Base-by-base conservation (phyloP, 208 protist species). In the Borovskyia barvae region DNA sequence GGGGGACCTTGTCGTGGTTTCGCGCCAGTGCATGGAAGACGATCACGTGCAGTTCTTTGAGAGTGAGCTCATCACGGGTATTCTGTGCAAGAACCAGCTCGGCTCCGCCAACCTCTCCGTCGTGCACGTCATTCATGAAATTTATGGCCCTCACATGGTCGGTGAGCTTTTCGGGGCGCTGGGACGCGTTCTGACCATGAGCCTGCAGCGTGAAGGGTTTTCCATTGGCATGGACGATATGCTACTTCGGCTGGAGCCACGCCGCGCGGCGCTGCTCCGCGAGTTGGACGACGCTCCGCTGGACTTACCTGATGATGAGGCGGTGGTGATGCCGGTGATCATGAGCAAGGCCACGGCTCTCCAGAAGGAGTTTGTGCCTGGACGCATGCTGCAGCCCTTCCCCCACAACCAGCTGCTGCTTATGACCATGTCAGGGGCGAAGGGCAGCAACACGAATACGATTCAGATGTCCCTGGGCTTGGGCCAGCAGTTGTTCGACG, bases 161-260 rank as follows among this genome's bases (percentile, higher is more conserved):
- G 97, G 94, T 20, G 58, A 90, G 32, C 77, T 99, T 0, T 87
- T 99, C 32, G 98, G 92, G 20, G 75, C 88, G 15, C 71, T 99
- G 14, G 92, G 97, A 20, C 76, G 98, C 52, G 74, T 99, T 39
- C 95, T 99, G 52, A 98, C 96, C 24, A 65, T 74, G 33, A 99
- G 87, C 58, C 75, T 99, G 33, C 94, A 99, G 74, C 77, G 70
- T 11, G 73, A 97, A 61, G 98, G 97, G 22, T 98, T 99, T 71
- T 99, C 98, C 7, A 98, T 98, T 71, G 97, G 97, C 59, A 96
- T 99, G 51, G 97, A 98, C 57, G 98, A 99, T 75, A 85, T 99
- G 72, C 49, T 95, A n/a, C 79, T 99, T 14, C 84, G 74, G 15
- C 42, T 77, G 22, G 83, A 95, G 53, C 51, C 62, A n/a, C 77